A percentile compares a stretch with the other conserved stretches of the same genome.
These are phyloP conservation scores for Trypanosoma conorhini DNA, from an alignment of 208 protist genomes.

Conservation along the genomic window DNA sequence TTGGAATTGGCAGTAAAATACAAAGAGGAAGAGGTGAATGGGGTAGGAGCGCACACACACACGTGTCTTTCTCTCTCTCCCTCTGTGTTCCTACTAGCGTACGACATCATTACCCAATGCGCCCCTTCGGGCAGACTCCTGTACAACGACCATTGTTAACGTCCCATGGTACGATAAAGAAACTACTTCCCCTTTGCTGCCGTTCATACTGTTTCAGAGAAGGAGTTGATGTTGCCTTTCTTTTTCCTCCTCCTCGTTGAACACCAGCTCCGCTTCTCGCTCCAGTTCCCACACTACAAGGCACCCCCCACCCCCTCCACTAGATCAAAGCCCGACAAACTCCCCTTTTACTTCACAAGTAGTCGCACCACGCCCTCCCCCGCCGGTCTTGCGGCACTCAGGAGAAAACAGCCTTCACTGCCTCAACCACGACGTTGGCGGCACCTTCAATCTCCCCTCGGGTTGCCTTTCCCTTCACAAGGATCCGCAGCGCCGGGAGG, in stretches of 20 bases:
- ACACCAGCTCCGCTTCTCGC: background rate
- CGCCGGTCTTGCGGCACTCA: background rate
- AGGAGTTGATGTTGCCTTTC: too few relatives aligned
- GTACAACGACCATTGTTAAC: too few relatives aligned
- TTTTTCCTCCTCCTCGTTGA: background rate
- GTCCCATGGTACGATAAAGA: too few relatives aligned
- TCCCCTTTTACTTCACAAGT: conserved; percentile 22
- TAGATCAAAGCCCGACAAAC: background rate
- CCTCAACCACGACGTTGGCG: conserved; percentile 42
- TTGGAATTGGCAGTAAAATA: too few relatives aligned
- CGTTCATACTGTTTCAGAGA: too few relatives aligned
- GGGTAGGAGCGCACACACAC: too few relatives aligned
- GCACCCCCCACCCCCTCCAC: background rate
- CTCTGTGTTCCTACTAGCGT: too few relatives aligned
- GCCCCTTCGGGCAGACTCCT: too few relatives aligned
- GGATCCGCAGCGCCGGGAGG: conserved; percentile 59
- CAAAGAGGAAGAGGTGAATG: too few relatives aligned
- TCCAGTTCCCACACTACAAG: background rate
- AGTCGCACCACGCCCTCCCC: background rate
- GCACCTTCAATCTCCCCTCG: conserved; percentile 51
- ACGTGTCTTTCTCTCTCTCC: too few relatives aligned
- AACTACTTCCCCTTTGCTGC: too few relatives aligned
- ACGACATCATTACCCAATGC: too few relatives aligned
- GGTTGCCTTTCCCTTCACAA: conserved; percentile 60
- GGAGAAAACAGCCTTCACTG: conserved; percentile 60